A percentile compares a stretch with the other conserved stretches of the same genome.
Conservation (phyloP, 2,329 filamentous ascomycete species). For the Ceratocystis cubensis region DNA sequence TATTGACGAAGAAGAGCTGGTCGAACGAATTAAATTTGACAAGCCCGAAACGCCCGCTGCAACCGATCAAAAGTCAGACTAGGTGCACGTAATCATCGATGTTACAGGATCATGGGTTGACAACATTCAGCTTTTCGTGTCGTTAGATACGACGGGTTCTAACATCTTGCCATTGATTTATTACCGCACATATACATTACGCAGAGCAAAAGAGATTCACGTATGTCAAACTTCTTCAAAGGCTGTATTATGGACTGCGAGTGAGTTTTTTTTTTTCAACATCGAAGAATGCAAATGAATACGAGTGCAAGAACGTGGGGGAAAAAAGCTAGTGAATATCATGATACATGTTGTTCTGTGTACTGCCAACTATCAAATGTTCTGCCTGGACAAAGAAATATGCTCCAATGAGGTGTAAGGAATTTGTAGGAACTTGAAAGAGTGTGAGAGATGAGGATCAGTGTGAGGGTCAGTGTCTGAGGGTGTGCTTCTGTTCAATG, state of each 20-base stretch:
- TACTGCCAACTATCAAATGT: conserved; percentile 15
- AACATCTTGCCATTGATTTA: not conserved
- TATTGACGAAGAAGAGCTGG: conserved; percentile 31
- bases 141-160: not conserved
- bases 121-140: no score
- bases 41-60: not conserved
- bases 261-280: not conserved
- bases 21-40: conserved; percentile 25
- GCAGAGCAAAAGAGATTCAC: not conserved
- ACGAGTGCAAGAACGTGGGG: conserved; percentile 5
- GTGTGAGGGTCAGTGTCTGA: not conserved
- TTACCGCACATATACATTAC: not conserved
- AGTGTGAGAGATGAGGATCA: conserved; percentile 1
- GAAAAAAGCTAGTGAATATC: conserved; percentile 7
- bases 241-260: not conserved
- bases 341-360: conserved; percentile 19
- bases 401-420: conserved; percentile 5
- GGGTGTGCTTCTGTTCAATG: not conserved
- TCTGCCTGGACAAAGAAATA: conserved; percentile 8
- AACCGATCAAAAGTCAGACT: not conserved
- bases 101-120: not conserved
- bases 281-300: conserved; percentile 4
- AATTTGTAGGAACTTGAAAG: not conserved
- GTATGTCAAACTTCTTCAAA: not conserved
- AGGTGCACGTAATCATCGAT: not conserved